Evolutionary conservation across 2,329 filamentous ascomycete species (phyloP), one percentile per base, ranked within the genome.

Genomic region (Lasiodiplodia hormozganensis): DNA sequence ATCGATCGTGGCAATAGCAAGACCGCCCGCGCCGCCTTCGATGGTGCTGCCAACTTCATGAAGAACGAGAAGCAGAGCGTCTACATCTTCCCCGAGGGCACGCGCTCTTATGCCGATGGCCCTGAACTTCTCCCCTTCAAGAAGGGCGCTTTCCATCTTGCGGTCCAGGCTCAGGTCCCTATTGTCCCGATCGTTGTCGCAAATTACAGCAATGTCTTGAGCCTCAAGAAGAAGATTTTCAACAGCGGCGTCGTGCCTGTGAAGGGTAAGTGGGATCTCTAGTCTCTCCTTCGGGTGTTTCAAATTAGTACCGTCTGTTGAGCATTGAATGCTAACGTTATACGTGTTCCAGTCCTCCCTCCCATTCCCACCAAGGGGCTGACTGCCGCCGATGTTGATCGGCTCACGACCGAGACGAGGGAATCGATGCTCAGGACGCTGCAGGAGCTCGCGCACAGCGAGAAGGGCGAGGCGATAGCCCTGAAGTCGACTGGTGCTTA

Each of bases 141-240:
- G 84, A 99, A 99, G 85, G 96, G 96, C 69, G 96, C 95, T 57
- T 99, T 99, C 82, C 95, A 99, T 80, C 86, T 99, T 40, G 96
- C 96, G 56, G 88, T 99, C 23, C 92, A 98, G 84, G 95, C 95
- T 2, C 92, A 93, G 72, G 96, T 97, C 6, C 94, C 94, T 31
- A 92, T 99, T 74, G 90, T 99, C 3, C 96, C 96, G 0, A 87
- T 96, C 43, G 84, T 85, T 2, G 78, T 80, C n/a, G 84, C 82
- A 23, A 85, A 85, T 72, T 86, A 86, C 73, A 77, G 73, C 70
- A 78, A 85, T 69, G 77, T 86, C 3, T 70, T 85, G 40, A 81
- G 83, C 69, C 72, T 83, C 21, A 82, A 82, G 77, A 76, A 73
- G 71, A 80, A 79, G 75, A 73, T 74, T 5, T 83, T 84, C 69